These are phyloP conservation scores for Lactifluus rugatus DNA, from an alignment of 768 basidiomycete species.

Conservation along the genomic window DNA sequence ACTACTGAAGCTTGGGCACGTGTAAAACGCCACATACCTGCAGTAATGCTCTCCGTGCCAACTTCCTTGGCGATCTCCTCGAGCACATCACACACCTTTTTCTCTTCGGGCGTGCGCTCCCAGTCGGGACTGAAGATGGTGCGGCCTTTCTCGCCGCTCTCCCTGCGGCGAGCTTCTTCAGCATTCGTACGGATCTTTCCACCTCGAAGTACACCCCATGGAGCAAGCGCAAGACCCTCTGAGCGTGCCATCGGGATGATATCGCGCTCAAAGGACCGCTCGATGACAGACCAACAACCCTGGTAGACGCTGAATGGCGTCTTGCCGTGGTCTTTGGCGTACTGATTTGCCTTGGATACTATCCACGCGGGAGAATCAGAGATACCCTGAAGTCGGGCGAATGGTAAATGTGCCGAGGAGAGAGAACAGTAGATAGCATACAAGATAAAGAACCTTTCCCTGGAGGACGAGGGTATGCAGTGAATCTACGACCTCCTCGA, in stretches of 20 bases:
- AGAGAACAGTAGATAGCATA: neutral
- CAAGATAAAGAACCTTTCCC: slow-evolving; percentile 37
- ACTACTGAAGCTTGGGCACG: too few species aligned
- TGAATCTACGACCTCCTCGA: slow-evolving; percentile 48
- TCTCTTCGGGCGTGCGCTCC: slow-evolving; percentile 30
- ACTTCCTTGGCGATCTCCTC: slow-evolving; percentile 34
- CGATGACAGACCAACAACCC: slow-evolving; percentile 29
- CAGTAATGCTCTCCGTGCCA: slow-evolving; percentile 26
- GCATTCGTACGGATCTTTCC: slow-evolving; percentile 33
- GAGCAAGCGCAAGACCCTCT: slow-evolving; percentile 33
- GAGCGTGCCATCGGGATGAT: slow-evolving; percentile 30
- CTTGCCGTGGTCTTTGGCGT: slow-evolving; percentile 31
- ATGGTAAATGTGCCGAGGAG: neutral
- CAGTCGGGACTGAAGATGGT: slow-evolving; percentile 18
- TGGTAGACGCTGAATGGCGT: slow-evolving; percentile 30
- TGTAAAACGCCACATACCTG: neutral
- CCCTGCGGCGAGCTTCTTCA: slow-evolving; percentile 27
- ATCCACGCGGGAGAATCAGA: slow-evolving; percentile 30
- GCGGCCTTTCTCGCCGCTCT: slow-evolving; percentile 31
- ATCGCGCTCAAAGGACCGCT: slow-evolving; percentile 33
- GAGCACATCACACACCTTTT: slow-evolving; percentile 27
- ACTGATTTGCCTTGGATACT: slow-evolving; percentile 32
- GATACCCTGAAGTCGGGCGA: neutral
- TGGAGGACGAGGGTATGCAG: slow-evolving; percentile 41
- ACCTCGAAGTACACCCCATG: slow-evolving; percentile 32